These are phyloP conservation scores for Volvariella surrecta DNA, from an alignment of 1,284 basidiomycete genomes.

Conservation along the genomic window DNA sequence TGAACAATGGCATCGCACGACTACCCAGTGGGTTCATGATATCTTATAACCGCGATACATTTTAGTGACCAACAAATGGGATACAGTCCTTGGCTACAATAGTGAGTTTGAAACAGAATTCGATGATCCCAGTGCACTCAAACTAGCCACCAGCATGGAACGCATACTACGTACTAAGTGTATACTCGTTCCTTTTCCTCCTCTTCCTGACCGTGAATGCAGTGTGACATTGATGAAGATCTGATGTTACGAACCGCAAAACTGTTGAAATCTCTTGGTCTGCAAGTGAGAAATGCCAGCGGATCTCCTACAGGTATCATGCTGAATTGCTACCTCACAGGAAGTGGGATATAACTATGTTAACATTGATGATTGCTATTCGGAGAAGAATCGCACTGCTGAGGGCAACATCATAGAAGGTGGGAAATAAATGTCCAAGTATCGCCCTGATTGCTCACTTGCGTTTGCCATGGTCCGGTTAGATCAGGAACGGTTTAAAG, in stretches of 20 bases:
- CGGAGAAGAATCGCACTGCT: conserved; percentile 34
- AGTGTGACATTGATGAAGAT: conserved; percentile 39
- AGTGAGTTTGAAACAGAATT: conserved; percentile 8
- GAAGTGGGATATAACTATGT: conserved; percentile 40
- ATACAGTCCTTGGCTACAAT: conserved; percentile 15
- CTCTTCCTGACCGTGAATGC: not conserved
- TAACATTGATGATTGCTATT: conserved; percentile 48
- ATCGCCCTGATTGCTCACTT: not conserved
- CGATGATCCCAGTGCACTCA: too few species aligned
- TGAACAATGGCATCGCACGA: conserved; percentile 17
- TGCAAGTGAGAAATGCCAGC: conserved; percentile 18
- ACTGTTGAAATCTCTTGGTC: conserved; percentile 35
- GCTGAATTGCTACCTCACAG: conserved; percentile 17
- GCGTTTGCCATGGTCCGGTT: not conserved
- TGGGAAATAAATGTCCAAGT: conserved; percentile 6
- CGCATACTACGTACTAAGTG: conserved; percentile 14
- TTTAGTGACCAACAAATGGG: not conserved
- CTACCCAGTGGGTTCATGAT: conserved; percentile 14
- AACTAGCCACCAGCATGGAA: conserved; percentile 16
- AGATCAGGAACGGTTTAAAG: conserved; percentile 29
- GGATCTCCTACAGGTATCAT: not conserved
- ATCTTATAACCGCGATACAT: not conserved
- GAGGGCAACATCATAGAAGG: conserved; percentile 35
- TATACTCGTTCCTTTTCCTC: not conserved
- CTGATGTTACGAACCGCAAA: conserved; percentile 32